Evolutionary conservation across 208 protist genomes (phyloP).

Genomic region (Herpetomonas tarakana): DNA sequence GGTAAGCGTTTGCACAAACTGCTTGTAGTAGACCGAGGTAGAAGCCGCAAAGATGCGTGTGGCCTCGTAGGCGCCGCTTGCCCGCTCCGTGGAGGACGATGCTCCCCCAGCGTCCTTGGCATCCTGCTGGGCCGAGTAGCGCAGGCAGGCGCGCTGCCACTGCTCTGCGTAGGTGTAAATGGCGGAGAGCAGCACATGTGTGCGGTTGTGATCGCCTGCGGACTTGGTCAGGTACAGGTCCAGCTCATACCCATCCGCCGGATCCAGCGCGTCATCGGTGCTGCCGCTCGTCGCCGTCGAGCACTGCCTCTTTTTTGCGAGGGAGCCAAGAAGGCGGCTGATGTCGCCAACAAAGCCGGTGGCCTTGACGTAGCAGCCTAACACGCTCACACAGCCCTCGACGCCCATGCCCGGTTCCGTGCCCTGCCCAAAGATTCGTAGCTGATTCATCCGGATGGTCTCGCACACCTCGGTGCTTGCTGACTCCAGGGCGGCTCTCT

Average conservation of each 20-base stretch:
- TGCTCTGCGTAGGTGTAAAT: slow-evolving; percentile 41
- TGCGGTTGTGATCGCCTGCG: slow-evolving; percentile 45
- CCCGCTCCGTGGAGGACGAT: not conserved
- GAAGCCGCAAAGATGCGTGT: no score
- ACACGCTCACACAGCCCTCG: slow-evolving; percentile 38
- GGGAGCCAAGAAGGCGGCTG: slow-evolving; percentile 4
- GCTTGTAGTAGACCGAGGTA: not conserved
- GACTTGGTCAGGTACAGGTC: slow-evolving; percentile 43
- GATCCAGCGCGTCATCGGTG: not conserved
- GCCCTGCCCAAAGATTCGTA: slow-evolving; percentile 1
- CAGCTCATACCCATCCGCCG: slow-evolving; percentile 13
- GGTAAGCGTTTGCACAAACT: not conserved
- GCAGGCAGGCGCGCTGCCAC: slow-evolving; percentile 43
- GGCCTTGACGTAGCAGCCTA: slow-evolving; percentile 41
- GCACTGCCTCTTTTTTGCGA: not conserved
- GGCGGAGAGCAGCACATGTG: slow-evolving; percentile 30
- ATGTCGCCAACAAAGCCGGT: slow-evolving; percentile 39
- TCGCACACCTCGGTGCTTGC: slow-evolving; percentile 10
- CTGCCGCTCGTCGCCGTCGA: not conserved
- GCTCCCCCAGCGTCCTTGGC: slow-evolving; percentile 3
- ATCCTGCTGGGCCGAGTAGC: slow-evolving; percentile 20
- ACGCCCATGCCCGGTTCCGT: not conserved
- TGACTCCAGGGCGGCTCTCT: not conserved
- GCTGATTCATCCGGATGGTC: not conserved
- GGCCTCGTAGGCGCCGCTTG: not conserved